These are phyloP conservation scores for Venturia oleaginea DNA, from an alignment of 2,329 filamentous ascomycete species.

Conservation along the genomic window DNA sequence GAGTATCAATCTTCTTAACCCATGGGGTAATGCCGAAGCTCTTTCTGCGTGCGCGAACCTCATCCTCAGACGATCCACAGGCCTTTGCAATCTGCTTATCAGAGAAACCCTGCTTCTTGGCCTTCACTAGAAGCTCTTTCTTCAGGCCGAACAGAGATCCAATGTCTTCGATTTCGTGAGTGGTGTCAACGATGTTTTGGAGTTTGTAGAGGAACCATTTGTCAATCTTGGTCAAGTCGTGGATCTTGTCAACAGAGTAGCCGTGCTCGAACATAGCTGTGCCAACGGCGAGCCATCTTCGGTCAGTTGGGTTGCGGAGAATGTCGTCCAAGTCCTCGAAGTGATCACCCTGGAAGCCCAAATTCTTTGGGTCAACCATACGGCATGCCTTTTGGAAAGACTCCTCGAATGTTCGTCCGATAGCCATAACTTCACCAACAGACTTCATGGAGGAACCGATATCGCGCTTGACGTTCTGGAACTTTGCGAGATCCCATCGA, in stretches of 20 bases:
- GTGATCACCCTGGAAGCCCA: slow-evolving; percentile 90
- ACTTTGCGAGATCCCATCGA: slow-evolving; percentile 96
- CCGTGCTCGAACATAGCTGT: slow-evolving; percentile 97
- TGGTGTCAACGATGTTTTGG: slow-evolving; percentile 90
- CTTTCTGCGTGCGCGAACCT: slow-evolving; percentile 76
- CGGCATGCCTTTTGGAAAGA: slow-evolving; percentile 98
- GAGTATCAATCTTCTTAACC: slow-evolving; percentile 97
- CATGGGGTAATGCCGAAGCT: slow-evolving; percentile 85
- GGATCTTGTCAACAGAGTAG: slow-evolving; percentile 84
- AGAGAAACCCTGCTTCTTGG: slow-evolving; percentile 97
- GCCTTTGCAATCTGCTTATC: slow-evolving; percentile 88
- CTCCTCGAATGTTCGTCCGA: slow-evolving; percentile 96
- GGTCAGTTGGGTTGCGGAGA: slow-evolving; percentile 86
- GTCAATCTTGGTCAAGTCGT: slow-evolving; percentile 96
- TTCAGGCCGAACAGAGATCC: slow-evolving; percentile 77
- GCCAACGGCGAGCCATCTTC: slow-evolving; percentile 92
- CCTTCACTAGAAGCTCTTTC: slow-evolving; percentile 78
- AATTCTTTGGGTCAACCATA: slow-evolving; percentile 84
- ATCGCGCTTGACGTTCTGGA: slow-evolving; percentile 95
- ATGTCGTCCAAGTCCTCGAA: slow-evolving; percentile 89
- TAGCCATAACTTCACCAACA: slow-evolving; percentile 98
- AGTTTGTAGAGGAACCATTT: slow-evolving; percentile 99
- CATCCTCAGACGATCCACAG: slow-evolving; percentile 77
- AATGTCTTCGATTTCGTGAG: slow-evolving; percentile 72
- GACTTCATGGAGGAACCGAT: slow-evolving; percentile 99